Evolutionary conservation across 2,329 filamentous ascomycete genomes (phyloP).

Genomic region (Exophiala alcalophila): DNA sequence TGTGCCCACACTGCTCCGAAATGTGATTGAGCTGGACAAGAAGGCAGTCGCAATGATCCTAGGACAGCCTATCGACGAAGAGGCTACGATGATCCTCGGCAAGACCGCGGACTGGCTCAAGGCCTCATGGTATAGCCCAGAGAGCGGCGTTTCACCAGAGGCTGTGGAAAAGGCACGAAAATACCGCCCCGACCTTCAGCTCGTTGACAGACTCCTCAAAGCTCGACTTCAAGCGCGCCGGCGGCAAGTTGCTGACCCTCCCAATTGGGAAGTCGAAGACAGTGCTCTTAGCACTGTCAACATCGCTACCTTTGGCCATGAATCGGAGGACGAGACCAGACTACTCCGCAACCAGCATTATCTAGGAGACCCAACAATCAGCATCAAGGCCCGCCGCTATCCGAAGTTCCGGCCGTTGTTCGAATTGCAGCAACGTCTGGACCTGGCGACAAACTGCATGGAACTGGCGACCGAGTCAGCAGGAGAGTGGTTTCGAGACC

Average conservation of each 20-base stretch:
- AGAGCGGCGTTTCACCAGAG: too few relatives aligned
- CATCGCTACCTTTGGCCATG: conserved; percentile 15
- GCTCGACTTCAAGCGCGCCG: conserved; percentile 15
- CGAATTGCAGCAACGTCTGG: conserved; percentile 37
- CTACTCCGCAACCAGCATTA: conserved; percentile 34
- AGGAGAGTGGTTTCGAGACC: conserved; percentile 51
- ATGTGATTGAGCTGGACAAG: conserved; percentile 54
- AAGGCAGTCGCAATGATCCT: conserved; percentile 27
- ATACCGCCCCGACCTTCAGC: conserved; percentile 33
- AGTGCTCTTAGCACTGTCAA: conserved; percentile 2
- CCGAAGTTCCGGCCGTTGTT: neutral
- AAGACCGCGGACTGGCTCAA: conserved; percentile 25
- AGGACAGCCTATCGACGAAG: conserved; percentile 8
- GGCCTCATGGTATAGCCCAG: too few relatives aligned
- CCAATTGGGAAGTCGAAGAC: conserved; percentile 34
- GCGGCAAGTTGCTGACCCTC: conserved; percentile 16
- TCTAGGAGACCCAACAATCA: conserved; percentile 44
- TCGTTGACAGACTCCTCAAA: conserved; percentile 29
- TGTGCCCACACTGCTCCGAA: conserved; percentile 52
- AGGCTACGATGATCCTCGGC: conserved; percentile 36
- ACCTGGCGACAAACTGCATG: conserved; percentile 52
- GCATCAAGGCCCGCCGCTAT: conserved; percentile 26
- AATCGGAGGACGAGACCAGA: conserved; percentile 35
- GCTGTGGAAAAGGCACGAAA: conserved; percentile 28
- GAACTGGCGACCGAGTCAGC: conserved; percentile 53